A percentile compares a stretch with the other conserved stretches of the same genome.
phyloP scores from a whole-genome alignment of 768 basidiomycete genomes.

The Omphalotus guepiniiformis region DNA sequence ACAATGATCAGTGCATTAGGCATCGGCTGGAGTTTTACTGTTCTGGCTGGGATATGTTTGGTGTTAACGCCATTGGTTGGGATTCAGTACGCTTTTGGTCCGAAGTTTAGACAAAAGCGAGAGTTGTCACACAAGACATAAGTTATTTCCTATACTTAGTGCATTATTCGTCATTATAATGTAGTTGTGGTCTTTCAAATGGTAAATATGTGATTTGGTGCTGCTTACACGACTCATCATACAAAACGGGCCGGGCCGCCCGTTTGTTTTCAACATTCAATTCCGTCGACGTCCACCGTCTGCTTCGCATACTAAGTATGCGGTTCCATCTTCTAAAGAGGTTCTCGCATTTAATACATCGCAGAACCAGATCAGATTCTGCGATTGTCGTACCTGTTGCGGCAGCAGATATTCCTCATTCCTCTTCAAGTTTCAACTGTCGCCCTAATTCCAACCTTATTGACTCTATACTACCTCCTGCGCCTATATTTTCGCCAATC shows the following conservation, averaged over 20 bases:
- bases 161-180: no score
- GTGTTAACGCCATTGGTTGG: background rate
- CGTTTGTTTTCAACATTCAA: no score
- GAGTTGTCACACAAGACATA: no score
- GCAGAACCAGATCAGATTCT: constrained; percentile 7
- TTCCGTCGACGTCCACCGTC: no score
- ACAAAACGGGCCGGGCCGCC: no score
- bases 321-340: constrained; percentile 3
- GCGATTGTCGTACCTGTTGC: background rate
- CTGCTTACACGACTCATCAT: no score
- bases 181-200: no score
- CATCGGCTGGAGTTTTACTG: background rate
- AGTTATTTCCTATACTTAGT: no score
- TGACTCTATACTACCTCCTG: constrained; percentile 1
- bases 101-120: no score
- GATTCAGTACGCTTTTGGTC: no score
- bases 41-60: background rate
- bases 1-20: background rate
- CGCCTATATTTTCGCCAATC: constrained; percentile 5
- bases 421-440: background rate
- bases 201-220: no score
- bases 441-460: background rate
- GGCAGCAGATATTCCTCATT: background rate
- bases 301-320: no score
- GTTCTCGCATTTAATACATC: constrained; percentile 7